Evolutionary conservation across 805 yeast species (phyloP).

Genomic region (Suhomyces tanzawaensis): DNA sequence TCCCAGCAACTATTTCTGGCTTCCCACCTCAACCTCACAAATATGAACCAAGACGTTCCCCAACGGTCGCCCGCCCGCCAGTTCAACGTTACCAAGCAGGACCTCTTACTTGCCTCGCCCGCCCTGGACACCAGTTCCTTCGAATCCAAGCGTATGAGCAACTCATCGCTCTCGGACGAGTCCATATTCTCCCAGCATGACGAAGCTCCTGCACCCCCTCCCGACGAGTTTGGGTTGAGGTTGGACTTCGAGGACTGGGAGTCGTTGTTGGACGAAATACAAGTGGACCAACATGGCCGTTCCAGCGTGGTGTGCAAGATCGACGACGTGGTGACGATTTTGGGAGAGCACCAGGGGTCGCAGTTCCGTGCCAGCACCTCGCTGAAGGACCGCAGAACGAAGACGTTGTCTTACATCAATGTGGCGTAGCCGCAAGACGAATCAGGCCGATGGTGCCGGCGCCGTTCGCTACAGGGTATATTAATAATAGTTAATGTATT

Average conservation of each 20-base stretch:
- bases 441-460: too few relatives aligned
- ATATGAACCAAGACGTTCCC: background rate
- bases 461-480: too few relatives aligned
- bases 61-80: background rate
- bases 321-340: constrained; percentile 24
- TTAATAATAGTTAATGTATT: too few relatives aligned
- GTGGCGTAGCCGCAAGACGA: too few relatives aligned
- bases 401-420: constrained; percentile 11
- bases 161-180: constrained; percentile 14
- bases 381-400: constrained; percentile 5
- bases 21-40: background rate
- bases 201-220: background rate
- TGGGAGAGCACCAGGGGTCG: constrained; percentile 10
- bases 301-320: constrained; percentile 18
- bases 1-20: background rate
- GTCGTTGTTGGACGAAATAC: constrained; percentile 19
- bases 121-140: constrained; percentile 21
- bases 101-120: background rate
- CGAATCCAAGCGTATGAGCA: constrained; percentile 14
- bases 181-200: constrained; percentile 12
- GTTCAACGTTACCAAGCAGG: background rate
- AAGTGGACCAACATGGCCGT: constrained; percentile 15
- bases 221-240: constrained; percentile 3
- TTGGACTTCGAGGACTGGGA: constrained; percentile 15
- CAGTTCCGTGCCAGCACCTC: background rate